phyloP scores from a whole-genome alignment of 2,329 filamentous ascomycete species.

The Monosporascus sp. region DNA sequence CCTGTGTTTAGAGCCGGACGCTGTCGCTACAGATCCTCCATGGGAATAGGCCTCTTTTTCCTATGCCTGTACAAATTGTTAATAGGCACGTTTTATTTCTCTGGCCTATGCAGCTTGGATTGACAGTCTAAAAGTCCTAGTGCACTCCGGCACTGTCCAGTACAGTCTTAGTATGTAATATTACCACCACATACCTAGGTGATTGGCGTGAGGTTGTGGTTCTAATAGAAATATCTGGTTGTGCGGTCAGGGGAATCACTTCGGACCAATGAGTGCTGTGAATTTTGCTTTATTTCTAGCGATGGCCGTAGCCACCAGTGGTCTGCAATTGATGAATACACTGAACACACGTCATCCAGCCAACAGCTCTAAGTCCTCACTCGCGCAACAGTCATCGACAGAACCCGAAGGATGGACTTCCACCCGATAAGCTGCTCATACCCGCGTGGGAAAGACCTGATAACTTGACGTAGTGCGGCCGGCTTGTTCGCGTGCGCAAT shows the following conservation, averaged over 20 bases:
- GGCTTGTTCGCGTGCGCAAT: conserved; percentile 6
- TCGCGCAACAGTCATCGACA: conserved; percentile 5
- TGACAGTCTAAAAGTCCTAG: too few species aligned
- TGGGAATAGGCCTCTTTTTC: too few species aligned
- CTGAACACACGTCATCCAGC: conserved; percentile 5
- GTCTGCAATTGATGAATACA: conserved; percentile 7
- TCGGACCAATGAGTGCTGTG: background rate
- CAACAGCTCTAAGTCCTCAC: conserved; percentile 5
- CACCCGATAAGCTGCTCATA: background rate
- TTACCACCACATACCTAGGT: too few species aligned
- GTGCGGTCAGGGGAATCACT: background rate
- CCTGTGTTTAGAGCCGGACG: too few species aligned
- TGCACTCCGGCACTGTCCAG: too few species aligned
- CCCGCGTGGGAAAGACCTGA: background rate
- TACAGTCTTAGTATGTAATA: too few species aligned
- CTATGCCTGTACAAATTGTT: too few species aligned
- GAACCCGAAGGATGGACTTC: background rate
- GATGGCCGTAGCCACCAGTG: background rate
- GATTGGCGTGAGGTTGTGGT: too few species aligned
- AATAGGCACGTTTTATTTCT: too few species aligned
- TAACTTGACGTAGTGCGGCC: background rate
- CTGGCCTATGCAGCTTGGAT: too few species aligned
- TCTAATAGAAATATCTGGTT: too few species aligned
- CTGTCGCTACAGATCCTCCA: too few species aligned
- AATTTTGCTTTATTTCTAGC: conserved; percentile 1